These are phyloP conservation scores for Lupinus albus DNA, from an alignment of 306 rosid genomes.

Conservation along the genomic window DNA sequence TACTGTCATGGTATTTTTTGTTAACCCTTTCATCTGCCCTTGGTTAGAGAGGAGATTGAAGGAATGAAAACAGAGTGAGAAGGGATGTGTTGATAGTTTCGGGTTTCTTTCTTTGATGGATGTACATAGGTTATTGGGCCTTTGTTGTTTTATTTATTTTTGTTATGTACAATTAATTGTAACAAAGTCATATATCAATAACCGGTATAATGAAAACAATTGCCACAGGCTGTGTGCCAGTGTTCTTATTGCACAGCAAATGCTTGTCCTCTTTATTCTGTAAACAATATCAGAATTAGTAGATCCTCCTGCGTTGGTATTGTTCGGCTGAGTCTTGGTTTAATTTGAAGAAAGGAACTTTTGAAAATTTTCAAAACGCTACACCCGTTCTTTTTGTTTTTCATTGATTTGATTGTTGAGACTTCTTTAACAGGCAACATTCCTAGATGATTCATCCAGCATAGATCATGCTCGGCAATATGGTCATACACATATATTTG, in stretches of 20 bases:
- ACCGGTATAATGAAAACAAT: too few relatives aligned
- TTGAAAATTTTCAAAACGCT: neutral
- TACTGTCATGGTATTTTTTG: conserved; percentile 1
- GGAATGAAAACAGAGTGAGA: neutral
- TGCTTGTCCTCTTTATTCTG: conserved; percentile 1
- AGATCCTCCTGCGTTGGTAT: neutral
- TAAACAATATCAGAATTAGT: neutral
- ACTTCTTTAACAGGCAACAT: conserved; percentile 70
- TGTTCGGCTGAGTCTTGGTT: too few relatives aligned
- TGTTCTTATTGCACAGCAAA: neutral
- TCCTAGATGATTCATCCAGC: conserved; percentile 80
- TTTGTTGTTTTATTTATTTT: conserved; percentile 23
- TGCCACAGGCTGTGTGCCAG: too few relatives aligned
- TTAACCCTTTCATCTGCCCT: neutral
- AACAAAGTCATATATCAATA: too few relatives aligned
- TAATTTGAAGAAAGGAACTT: neutral
- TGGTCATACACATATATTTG: conserved; percentile 85
- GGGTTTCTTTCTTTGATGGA: neutral
- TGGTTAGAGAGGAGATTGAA: neutral
- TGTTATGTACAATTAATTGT: neutral
- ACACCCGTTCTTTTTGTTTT: neutral
- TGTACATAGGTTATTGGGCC: neutral
- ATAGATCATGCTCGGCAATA: conserved; percentile 79
- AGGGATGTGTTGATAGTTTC: neutral
- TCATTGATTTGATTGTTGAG: conserved; percentile 28